These are phyloP conservation scores for Nakaseomyces sp. DNA, from an alignment of 1,139 yeast genomes.

Conservation along the genomic window DNA sequence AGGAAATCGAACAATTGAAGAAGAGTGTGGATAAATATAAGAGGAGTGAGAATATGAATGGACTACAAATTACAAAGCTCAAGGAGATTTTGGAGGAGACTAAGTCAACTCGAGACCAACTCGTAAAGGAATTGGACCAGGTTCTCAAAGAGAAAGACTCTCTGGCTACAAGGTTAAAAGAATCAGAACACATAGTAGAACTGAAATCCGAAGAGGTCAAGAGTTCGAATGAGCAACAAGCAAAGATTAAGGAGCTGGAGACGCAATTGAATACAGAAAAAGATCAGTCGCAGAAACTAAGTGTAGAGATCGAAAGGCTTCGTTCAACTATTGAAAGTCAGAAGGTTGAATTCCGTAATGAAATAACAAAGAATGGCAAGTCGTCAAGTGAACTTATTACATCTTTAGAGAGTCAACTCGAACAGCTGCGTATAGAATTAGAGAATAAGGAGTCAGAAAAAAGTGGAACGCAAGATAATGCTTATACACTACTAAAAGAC, in stretches of 20 bases:
- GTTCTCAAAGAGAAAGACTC: not conserved
- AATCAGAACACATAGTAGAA: not conserved
- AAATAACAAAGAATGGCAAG: constrained; percentile 29
- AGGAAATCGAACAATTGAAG: constrained; percentile 40
- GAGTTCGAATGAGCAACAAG: constrained; percentile 1
- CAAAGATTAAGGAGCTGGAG: constrained; percentile 19
- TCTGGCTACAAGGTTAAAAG: not conserved
- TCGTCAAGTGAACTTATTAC: constrained; percentile 22
- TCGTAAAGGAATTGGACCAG: constrained; percentile 8
- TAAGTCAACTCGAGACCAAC: constrained; percentile 10
- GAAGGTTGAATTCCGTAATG: constrained; percentile 16
- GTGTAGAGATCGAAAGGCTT: constrained; percentile 7
- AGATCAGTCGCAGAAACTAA: constrained; percentile 8
- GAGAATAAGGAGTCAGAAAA: constrained; percentile 24
- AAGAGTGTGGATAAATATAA: constrained; percentile 75
- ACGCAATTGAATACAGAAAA: constrained; percentile 12
- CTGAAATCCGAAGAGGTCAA: not conserved
- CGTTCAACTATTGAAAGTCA: constrained; percentile 10
- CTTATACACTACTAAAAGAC: constrained; percentile 34
- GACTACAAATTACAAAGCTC: constrained; percentile 13
- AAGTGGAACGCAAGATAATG: constrained; percentile 33
- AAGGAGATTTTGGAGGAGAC: constrained; percentile 8
- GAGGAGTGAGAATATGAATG: constrained; percentile 29
- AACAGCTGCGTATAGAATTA: constrained; percentile 36
- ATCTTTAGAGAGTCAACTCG: constrained; percentile 36